Percentiles rank a stretch among this genome's conserved stretches.
phyloP scores from a whole-genome alignment of 306 rosid genomes.

The Argentina anserina region DNA sequence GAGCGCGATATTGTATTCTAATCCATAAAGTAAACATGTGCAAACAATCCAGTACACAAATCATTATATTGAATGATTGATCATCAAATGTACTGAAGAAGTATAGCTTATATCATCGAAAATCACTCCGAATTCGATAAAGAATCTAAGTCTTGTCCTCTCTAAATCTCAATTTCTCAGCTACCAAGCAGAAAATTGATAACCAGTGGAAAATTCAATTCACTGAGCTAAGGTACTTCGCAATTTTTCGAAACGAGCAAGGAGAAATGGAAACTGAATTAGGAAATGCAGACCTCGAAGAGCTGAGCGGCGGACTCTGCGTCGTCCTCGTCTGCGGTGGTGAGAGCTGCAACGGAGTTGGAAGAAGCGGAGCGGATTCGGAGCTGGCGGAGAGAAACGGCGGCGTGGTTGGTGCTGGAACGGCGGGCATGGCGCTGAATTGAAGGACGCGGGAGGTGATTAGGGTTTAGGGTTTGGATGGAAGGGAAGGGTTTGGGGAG shows the following conservation, averaged over 20 bases:
- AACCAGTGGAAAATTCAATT: background rate
- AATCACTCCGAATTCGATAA: background rate
- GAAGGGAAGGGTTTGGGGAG: conserved; percentile 33
- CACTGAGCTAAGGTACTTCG: background rate
- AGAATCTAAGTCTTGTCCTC: background rate
- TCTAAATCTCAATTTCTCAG: background rate
- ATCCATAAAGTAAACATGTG: background rate
- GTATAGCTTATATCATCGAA: background rate
- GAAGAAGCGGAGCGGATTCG: conserved; percentile 37
- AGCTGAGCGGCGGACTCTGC: conserved; percentile 58
- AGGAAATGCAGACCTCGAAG: conserved; percentile 60
- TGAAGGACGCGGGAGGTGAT: conserved; percentile 24
- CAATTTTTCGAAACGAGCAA: background rate
- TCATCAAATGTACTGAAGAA: background rate
- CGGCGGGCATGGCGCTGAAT: conserved; percentile 22
- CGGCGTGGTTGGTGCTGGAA: conserved; percentile 19
- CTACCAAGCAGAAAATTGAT: background rate
- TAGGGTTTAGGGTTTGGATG: conserved; percentile 34
- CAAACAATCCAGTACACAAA: background rate
- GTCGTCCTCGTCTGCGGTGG: conserved; percentile 46
- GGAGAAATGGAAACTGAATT: background rate
- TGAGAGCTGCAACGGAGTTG: conserved; percentile 26
- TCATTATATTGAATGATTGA: background rate
- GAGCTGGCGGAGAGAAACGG: conserved; percentile 24
- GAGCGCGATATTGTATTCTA: background rate